These are phyloP conservation scores for Ophiobolus disseminans DNA, from an alignment of 2,329 filamentous ascomycete species.

Conservation along the genomic window DNA sequence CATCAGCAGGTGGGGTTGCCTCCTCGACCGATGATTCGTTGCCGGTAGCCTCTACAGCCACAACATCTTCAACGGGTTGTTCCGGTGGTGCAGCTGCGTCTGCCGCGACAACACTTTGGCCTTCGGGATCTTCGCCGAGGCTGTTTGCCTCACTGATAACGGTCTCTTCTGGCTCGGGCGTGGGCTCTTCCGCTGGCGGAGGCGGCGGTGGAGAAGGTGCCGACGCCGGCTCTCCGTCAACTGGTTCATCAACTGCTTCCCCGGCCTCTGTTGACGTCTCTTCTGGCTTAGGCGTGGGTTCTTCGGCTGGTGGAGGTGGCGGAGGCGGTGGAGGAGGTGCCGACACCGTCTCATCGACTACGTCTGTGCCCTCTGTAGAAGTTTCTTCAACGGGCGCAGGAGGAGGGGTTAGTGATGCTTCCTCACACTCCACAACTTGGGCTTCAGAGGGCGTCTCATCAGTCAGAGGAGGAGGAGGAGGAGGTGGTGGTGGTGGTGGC, in stretches of 20 bases:
- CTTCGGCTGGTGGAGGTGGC: not conserved
- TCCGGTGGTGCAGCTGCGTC: not conserved
- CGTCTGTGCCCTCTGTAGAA: too few relatives aligned
- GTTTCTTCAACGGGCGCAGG: too few relatives aligned
- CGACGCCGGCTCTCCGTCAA: too few relatives aligned
- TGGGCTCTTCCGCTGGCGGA: not conserved
- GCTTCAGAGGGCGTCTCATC: too few relatives aligned
- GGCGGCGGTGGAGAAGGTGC: not conserved
- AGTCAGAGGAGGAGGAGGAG: too few relatives aligned
- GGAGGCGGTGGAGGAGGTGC: not conserved
- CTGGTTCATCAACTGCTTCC: not conserved
- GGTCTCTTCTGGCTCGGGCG: not conserved
- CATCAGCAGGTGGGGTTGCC: too few relatives aligned
- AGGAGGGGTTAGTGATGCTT: too few relatives aligned
- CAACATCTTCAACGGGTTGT: too few relatives aligned
- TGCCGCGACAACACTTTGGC: not conserved
- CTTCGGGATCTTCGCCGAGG: not conserved
- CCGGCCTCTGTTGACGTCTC: not conserved
- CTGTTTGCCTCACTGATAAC: not conserved
- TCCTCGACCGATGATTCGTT: too few relatives aligned
- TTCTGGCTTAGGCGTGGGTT: not conserved
- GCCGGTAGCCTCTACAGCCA: not conserved
- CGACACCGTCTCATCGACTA: too few relatives aligned
- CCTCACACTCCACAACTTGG: too few relatives aligned
- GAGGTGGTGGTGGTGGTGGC: not conserved